Conservation (phyloP, 805 yeast genomes). For the Starmerella stigmatis region DNA sequence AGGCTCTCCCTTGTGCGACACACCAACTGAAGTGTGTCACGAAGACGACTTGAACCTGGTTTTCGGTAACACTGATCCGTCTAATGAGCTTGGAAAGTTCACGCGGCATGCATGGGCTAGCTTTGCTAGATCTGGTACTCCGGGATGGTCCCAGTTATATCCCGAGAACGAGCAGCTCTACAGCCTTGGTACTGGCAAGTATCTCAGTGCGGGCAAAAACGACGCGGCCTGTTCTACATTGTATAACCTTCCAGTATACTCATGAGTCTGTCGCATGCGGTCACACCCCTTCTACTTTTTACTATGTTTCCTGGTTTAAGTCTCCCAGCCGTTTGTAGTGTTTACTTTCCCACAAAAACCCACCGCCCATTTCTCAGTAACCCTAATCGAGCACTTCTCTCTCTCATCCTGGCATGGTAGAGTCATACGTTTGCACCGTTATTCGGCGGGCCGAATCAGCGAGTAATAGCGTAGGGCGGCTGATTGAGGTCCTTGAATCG, state of each 20-base stretch:
- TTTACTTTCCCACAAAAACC: background rate
- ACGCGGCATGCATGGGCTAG: background rate
- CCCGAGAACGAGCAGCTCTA: background rate
- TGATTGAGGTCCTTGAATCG: background rate
- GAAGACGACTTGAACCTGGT: slow-evolving; percentile 4
- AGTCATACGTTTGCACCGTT: slow-evolving; percentile 2
- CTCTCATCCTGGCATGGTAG: background rate
- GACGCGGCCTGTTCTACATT: background rate
- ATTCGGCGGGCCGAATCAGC: slow-evolving; percentile 1
- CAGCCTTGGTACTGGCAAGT: background rate
- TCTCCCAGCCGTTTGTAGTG: no score
- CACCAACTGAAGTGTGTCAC: background rate
- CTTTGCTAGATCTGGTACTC: background rate
- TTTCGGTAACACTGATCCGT: slow-evolving; percentile 1
- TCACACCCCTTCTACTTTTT: no score
- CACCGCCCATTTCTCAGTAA: background rate
- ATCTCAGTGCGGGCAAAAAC: background rate
- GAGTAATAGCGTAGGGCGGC: background rate
- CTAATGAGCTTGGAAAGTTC: background rate
- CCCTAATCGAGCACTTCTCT: slow-evolving; percentile 1
- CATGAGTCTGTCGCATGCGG: no score
- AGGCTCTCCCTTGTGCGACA: background rate
- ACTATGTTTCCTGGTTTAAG: no score
- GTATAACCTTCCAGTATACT: background rate
- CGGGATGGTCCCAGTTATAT: background rate